These are phyloP conservation scores for Aspergillus hiratsukae DNA, from an alignment of 2,329 filamentous ascomycete genomes.

Conservation along the genomic window DNA sequence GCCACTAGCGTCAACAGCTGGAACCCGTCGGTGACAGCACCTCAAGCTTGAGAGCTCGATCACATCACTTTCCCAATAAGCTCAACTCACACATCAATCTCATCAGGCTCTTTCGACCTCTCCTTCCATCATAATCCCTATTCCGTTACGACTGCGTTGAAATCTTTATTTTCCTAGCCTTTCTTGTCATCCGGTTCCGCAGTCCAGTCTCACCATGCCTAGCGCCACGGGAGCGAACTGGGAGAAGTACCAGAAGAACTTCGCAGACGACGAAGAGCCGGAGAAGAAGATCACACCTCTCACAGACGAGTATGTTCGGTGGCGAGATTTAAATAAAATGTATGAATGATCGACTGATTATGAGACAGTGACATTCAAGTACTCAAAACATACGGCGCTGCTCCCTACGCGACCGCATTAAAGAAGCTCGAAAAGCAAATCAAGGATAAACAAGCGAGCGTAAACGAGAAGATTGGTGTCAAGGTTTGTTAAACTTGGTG, in stretches of 20 bases:
- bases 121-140: not conserved
- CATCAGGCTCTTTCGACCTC: constrained; percentile 4
- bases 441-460: constrained; percentile 96
- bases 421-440: constrained; percentile 99
- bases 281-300: constrained; percentile 99
- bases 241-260: constrained; percentile 99
- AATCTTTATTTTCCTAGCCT: constrained; percentile 4
- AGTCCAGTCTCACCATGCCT: constrained; percentile 60
- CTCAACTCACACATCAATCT: constrained; percentile 20
- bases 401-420: constrained; percentile 85
- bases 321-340: too few species aligned
- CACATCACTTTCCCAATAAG: constrained; percentile 20
- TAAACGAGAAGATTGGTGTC: constrained; percentile 93
- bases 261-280: constrained; percentile 91
- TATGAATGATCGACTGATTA: not conserved
- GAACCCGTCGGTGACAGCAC: constrained; percentile 19
- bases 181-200: constrained; percentile 17
- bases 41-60: constrained; percentile 25
- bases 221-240: constrained; percentile 89
- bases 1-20: constrained; percentile 36
- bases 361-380: constrained; percentile 87
- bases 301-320: constrained; percentile 91
- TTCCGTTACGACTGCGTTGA: not conserved
- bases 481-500: constrained; percentile 30
- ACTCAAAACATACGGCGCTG: constrained; percentile 96